Conservation (phyloP, 139 green algal species). For the Chlamydomonas schloesseri region DNA sequence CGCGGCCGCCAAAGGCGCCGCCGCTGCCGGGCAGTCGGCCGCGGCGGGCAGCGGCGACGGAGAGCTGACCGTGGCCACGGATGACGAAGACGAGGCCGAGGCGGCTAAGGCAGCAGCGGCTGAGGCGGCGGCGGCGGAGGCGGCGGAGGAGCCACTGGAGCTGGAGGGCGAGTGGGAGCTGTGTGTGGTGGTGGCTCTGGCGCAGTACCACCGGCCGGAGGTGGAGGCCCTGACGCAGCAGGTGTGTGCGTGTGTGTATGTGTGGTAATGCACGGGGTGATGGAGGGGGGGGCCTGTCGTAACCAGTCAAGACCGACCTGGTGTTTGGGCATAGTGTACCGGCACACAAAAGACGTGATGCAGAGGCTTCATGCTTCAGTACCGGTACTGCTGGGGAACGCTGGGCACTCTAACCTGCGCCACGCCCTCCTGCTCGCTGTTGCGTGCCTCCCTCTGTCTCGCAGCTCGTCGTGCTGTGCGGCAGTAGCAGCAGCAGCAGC, state of each 20-base stretch:
- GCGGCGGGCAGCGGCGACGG: no score
- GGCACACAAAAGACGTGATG: no score
- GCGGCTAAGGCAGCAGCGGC: not conserved
- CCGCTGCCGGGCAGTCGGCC: no score
- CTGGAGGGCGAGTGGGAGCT: not conserved
- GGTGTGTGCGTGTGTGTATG: not conserved
- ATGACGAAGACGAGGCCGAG: no score
- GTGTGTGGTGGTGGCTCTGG: constrained; percentile 9
- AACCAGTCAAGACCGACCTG: not conserved
- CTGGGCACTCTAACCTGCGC: no score
- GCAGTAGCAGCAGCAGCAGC: not conserved
- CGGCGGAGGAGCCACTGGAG: no score
- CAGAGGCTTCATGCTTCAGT: not conserved
- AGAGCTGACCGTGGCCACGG: no score
- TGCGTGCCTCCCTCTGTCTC: no score
- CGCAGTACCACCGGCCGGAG: not conserved
- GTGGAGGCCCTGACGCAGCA: not conserved
- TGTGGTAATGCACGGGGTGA: not conserved
- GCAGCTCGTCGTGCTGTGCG: not conserved
- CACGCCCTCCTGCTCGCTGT: no score
- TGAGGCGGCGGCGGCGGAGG: not conserved
- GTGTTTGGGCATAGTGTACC: no score
- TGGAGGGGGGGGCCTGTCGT: not conserved
- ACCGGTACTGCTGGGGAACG: no score
- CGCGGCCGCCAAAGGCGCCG: no score